Evolutionary conservation across 192 early-diverging fungal species (phyloP).

Genomic region (Podila epicladia): DNA sequence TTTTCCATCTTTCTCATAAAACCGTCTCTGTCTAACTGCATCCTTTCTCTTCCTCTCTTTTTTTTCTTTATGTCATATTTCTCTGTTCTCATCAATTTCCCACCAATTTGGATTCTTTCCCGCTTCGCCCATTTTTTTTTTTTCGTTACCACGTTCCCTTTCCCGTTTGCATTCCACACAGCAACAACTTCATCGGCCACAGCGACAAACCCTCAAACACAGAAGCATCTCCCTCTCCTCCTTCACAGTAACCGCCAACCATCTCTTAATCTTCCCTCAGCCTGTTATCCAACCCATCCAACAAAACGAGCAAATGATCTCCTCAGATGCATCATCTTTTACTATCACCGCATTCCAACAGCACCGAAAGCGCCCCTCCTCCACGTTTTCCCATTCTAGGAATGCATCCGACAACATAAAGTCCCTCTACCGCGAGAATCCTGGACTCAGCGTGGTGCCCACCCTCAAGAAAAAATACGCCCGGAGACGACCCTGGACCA

Average conservation of each 20-base stretch:
- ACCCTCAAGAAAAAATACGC: constrained; percentile 1
- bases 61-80: constrained; percentile 1
- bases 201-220: background rate
- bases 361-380: constrained; percentile 27
- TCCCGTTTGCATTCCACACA: background rate
- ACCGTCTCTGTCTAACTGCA: background rate
- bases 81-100: background rate
- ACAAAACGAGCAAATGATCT: background rate
- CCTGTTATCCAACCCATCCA: background rate
- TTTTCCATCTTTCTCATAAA: constrained; percentile 1
- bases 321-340: constrained; percentile 1
- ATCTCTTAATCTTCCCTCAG: background rate
- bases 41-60: constrained; percentile 5
- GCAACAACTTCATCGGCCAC: background rate
- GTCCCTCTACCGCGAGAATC: background rate
- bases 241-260: background rate
- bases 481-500: constrained; percentile 28
- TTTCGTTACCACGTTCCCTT: background rate
- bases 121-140: background rate
- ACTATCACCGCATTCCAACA: constrained; percentile 2
- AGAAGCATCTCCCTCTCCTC: background rate
- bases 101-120: background rate
- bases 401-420: constrained; percentile 3
- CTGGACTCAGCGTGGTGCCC: background rate
- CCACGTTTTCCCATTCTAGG: constrained; percentile 11